Evolutionary conservation across 129 eudicot species (phyloP), one percentile per base, ranked within the genome.

Genomic region (Solidago caesia): DNA sequence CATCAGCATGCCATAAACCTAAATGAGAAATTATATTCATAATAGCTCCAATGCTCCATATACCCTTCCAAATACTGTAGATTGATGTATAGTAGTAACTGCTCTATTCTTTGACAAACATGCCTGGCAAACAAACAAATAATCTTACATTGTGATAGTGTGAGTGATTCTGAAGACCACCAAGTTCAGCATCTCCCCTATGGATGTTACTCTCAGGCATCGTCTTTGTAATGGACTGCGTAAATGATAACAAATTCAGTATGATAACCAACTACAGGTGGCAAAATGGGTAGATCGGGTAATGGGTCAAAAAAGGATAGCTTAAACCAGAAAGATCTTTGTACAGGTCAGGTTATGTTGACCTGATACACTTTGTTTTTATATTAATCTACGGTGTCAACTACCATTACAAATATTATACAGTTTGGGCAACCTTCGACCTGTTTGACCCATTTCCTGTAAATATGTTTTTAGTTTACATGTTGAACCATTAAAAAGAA

Each of bases 1-100:
- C 98, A 94, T 94, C 84, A 94, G 84, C 96, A 88, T 81, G 44
- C 98, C 98, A 76, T 94, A 90, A 26, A 86, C 98, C 97, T 94
- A 64, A 75, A 75, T 70, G 1, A 25, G 41, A 46, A 52, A 49
- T 60, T 27, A 71, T 7, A 27, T 65, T 21, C 49, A 44, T 71
- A 77, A 71, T 66, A 55, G 9, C 3, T 44, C 57, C 63, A 52
- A 5, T 44, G 9, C 3, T 44, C 57, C 63, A 52, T 8, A 53
- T 43, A 62, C 58, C 75, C 59, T 12, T 48, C 4, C 4, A 16
- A 5, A 8, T 8, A 14, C 39, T 53, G 8, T 21, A 72, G 62
- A 15, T 26, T 27, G 58, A 56, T 29, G 33, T 45, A 58, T 16
- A 67, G 25, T 45, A 62, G 12, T 48, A 47, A 46, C 11, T 64